Conservation (phyloP, 495 filamentous ascomycete genomes). For the Trichoderma erinaceum region DNA sequence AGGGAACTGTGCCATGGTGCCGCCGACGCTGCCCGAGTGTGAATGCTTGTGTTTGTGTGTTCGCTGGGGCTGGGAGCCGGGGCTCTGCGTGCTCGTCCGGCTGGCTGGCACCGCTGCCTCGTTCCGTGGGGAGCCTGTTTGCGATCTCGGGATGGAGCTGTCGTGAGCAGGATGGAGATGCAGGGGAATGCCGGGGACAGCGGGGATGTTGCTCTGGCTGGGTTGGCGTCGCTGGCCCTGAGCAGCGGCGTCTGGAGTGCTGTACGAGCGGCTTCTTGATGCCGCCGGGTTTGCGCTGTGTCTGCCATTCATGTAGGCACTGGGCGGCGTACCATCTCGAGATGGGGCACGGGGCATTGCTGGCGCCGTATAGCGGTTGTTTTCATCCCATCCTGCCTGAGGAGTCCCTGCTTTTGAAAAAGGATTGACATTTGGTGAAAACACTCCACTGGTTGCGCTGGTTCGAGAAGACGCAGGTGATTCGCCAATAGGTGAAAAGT, state of each 20-base stretch:
- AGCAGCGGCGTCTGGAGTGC: slow-evolving; percentile 55
- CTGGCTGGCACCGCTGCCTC: slow-evolving; percentile 36
- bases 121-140: slow-evolving; percentile 47
- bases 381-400: slow-evolving; percentile 56
- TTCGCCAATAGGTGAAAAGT: slow-evolving; percentile 84
- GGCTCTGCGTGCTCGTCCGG: slow-evolving; percentile 48
- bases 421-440: slow-evolving; percentile 58
- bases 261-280: slow-evolving; percentile 55
- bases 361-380: slow-evolving; percentile 78
- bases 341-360: slow-evolving; percentile 73
- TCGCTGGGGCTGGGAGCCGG: slow-evolving; percentile 41
- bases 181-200: slow-evolving; percentile 51
- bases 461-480: slow-evolving; percentile 78
- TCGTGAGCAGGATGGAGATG: slow-evolving; percentile 49
- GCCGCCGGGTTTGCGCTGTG: slow-evolving; percentile 48
- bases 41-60: slow-evolving; percentile 30
- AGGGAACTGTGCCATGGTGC: slow-evolving; percentile 43
- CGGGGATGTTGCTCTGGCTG: slow-evolving; percentile 39
- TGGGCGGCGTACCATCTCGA: slow-evolving; percentile 62
- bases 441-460: slow-evolving; percentile 54
- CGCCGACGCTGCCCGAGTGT: slow-evolving; percentile 27
- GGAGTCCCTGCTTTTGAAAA: slow-evolving; percentile 71
- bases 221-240: slow-evolving; percentile 32
- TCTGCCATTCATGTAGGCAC: slow-evolving; percentile 60
- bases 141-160: slow-evolving; percentile 45